Base-by-base conservation (phyloP, 495 filamentous ascomycete genomes). In the Pyrenopolyporus hunteri region DNA sequence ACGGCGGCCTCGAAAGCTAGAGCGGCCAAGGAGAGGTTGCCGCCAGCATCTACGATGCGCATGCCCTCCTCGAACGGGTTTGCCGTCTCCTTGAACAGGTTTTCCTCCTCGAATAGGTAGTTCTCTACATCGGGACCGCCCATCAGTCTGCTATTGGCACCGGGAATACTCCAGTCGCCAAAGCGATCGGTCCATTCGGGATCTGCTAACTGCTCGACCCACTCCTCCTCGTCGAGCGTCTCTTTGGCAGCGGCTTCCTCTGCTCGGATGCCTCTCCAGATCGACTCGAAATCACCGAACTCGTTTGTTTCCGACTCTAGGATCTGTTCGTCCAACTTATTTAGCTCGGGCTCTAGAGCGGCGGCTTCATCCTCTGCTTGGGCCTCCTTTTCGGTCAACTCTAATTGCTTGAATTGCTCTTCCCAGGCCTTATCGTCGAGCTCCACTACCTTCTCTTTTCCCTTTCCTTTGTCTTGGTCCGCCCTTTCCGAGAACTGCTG, bases 1-100 rank as follows among this genome's bases (percentile, higher is more conserved):
- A 92, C 91, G 1, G 94, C 95, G 13, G 94, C 91, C 75, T 98
- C 94, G 63, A 98, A 98, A n/a, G 95, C 94, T 19, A 98, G 81
- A 1, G 95, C 92, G 14, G 94, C 94, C 13, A 98, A 81, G 11
- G 92, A 96, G 8, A 98, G 83, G 71, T 97, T 98, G 5, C 95
- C 95, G 29, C 92, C 92, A 63, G 91, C 89, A 17, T 87, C 83
- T 82, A 98, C 88, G 60, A 98, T 95, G 65, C 89, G 86, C 53
- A 96, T 81, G 36, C 94, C 94, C 73, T 98, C 92, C 26, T 89
- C 86, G 72, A 93, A 98, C 0, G 94, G 91, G 59, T 96, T 90
- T 32, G 71, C 76, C 35, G 90, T 78, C 33, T 84, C 82, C 62
- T 85, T 80, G 77, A 96, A 98, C 10, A 91, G 78, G 70, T 99